Evolutionary conservation across 176 grass and related monocot genomes (phyloP), one percentile per base, ranked within the genome.

Genomic region (Oryza officinalis): DNA sequence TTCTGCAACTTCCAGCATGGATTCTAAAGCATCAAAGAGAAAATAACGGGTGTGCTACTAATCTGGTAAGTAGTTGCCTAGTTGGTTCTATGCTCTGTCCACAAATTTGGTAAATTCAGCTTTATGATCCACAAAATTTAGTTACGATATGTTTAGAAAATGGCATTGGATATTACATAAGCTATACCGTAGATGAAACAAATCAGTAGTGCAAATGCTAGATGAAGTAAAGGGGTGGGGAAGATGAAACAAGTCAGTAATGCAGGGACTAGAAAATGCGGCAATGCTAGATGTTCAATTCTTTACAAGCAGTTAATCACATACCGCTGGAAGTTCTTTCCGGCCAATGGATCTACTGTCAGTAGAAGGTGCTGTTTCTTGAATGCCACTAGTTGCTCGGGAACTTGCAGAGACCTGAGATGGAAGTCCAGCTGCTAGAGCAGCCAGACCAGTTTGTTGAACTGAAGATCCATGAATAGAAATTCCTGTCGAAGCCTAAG

Each of bases 251-350:
- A 71, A 54, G 41, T 71, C 78, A 81, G 8, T 71, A 44, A 15
- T 65, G 5, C 43, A 6, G 54, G 50, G 26, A 49, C 38, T 3
- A 75, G 25, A 75, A 75, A 71, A 79, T 12, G 14, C 32, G 38
- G 31, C 30, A 38, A 31, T 10, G 6, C 25, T 32, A 67, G 50
- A 73, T 47, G 15, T 44, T 15, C 32, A 61, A 38, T 74, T 54
- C 23, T 65, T 44, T 59, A 86, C 44, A 73, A 18, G 38, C 1
- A 46, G 35, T 76, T 65, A 83, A 69, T 49, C 47, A 71, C 50
- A 13, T 95, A 98, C 96, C 87, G 59, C 85, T 92, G 93, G 96
- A 75, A 99, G 86, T 87, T 87, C 91, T 92, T 90, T 96, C 84
- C 91, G 87, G 37, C 83, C 93, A 92, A 40, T 85, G 69, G 77